Base-by-base conservation (phyloP, 805 yeast species). In the Ogataea allantospora region DNA sequence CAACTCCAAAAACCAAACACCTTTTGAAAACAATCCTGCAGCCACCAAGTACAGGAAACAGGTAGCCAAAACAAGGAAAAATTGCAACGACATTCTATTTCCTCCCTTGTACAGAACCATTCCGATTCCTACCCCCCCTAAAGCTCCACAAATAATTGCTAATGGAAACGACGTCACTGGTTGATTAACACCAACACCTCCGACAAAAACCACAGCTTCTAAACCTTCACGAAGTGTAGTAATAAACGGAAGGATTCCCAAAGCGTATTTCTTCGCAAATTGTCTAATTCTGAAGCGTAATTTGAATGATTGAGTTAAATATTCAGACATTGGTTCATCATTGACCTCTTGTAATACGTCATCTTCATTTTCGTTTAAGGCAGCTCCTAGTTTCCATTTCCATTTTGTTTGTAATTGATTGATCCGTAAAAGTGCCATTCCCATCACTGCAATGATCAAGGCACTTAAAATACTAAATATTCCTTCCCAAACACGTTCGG, bases 401-500 rank as follows among this genome's bases (percentile, higher is more conserved):
- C 95, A 89, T 63, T 88, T 88, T 41, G 82, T 79, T 52, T 87
- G 81, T 72, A 88, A 67, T 55, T 83, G 80, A 50, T 88, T 86
- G 57, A 88, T 75, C 46, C 95, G 70, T 44, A 88, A 67, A 57
- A 88, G 77, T 38, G 91, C 83, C 22, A 87, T 54, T 0, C 96
- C 96, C 96, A 88, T 88, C 6, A 80, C 64, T 1, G 95, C 84
- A 43, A 88, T 88, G 42, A 88, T 77, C 2, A 83, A 53, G 13
- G 93, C 77, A 3, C 95, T 88, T 20, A 88, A 58, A 10, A 89
- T 69, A 50, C 91, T 83, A 55, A 88, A 78, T 1, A 80, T 63
- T 6, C 95, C 95, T 57, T 88, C 97, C 85, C 95, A 88, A 36
- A 86, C 70, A 52, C 93, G 78, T 58, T 88, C 97, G 27, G 96